These are phyloP conservation scores for Daedaleopsis sinensis DNA, from an alignment of 768 basidiomycete genomes.

Conservation along the genomic window DNA sequence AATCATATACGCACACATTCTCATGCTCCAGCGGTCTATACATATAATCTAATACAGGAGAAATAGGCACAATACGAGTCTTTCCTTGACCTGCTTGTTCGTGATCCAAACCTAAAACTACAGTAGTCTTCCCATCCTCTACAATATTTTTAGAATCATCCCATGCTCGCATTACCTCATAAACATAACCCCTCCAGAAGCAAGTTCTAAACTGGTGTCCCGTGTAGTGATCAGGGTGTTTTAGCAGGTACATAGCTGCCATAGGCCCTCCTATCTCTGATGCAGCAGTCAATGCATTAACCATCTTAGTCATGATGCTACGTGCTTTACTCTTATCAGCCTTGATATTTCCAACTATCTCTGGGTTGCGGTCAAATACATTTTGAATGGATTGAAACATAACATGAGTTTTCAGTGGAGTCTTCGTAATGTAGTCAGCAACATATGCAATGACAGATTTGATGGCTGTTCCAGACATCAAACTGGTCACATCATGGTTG, in stretches of 20 bases:
- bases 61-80: slow-evolving; percentile 1
- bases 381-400: slow-evolving; percentile 1
- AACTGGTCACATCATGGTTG: slow-evolving; percentile 3
- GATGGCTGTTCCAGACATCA: neutral
- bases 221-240: slow-evolving; percentile 22
- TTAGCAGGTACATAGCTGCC: slow-evolving; percentile 18
- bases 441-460: slow-evolving; percentile 1
- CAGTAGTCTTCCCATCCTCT: slow-evolving; percentile 1
- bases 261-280: slow-evolving; percentile 19
- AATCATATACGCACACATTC: slow-evolving; percentile 11
- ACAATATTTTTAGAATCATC: neutral
- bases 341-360: neutral
- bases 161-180: slow-evolving; percentile 4
- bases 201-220: slow-evolving; percentile 12
- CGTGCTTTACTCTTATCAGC: neutral
- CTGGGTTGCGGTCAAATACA: neutral
- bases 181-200: slow-evolving; percentile 11
- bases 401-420: neutral
- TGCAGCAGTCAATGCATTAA: slow-evolving; percentile 6
- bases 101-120: slow-evolving; percentile 2
- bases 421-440: neutral
- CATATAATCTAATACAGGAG: slow-evolving; percentile 13
- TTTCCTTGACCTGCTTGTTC: neutral
- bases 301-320: slow-evolving; percentile 6
- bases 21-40: slow-evolving; percentile 5